Evolutionary conservation across 2,329 filamentous ascomycete species (phyloP).

Genomic region (Microcyclospora tardicrescens): DNA sequence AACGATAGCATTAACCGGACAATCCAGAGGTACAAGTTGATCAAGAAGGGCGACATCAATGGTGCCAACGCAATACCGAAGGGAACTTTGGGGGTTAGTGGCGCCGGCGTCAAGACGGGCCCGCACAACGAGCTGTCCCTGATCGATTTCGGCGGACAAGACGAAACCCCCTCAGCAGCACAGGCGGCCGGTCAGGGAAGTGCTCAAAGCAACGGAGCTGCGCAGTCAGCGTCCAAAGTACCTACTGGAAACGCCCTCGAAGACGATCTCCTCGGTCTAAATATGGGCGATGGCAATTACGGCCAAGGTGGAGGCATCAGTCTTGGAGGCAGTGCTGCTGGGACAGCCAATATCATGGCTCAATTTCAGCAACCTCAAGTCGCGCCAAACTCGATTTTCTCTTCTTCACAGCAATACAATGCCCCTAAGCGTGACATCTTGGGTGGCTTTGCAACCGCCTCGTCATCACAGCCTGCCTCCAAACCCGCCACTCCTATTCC

Average conservation of each 20-base stretch:
- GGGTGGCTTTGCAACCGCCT: not conserved
- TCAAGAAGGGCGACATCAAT: conserved; percentile 89
- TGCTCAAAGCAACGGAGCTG: not conserved
- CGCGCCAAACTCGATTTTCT: conserved; percentile 19
- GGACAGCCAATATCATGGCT: conserved; percentile 20
- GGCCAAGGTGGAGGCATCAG: conserved; percentile 71
- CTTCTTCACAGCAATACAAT: conserved; percentile 5
- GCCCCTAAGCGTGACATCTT: conserved; percentile 19
- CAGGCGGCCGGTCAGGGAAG: conserved; percentile 5
- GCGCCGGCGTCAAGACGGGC: conserved; percentile 50
- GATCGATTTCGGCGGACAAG: conserved; percentile 73
- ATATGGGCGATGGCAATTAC: conserved; percentile 58
- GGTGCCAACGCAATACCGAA: conserved; percentile 71
- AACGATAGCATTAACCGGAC: conserved; percentile 98
- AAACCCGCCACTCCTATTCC: conserved; percentile 38
- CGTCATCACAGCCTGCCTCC: conserved; percentile 26
- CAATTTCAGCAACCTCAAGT: conserved; percentile 20
- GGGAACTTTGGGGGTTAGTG: conserved; percentile 58
- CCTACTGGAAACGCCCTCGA: conserved; percentile 52
- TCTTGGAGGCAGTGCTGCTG: conserved; percentile 40
- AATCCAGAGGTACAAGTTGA: conserved; percentile 84
- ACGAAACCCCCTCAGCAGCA: conserved; percentile 34
- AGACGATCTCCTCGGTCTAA: conserved; percentile 81
- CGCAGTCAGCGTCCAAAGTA: not conserved
- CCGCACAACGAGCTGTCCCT: conserved; percentile 71